phyloP scores from a whole-genome alignment of 2,329 filamentous ascomycete genomes.

The Cordyceps pruinosa region DNA sequence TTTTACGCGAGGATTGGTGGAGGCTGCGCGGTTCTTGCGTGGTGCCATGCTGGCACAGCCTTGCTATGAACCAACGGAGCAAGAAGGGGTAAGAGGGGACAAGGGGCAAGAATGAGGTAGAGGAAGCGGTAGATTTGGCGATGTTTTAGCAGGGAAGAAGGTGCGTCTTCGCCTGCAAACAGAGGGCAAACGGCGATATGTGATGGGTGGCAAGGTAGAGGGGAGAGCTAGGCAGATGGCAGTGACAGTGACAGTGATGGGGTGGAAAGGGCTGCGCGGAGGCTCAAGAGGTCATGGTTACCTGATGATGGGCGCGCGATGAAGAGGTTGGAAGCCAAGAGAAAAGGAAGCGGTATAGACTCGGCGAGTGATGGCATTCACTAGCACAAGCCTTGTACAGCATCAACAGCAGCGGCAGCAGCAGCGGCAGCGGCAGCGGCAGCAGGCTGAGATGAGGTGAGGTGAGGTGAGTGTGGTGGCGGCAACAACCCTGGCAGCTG shows the following conservation, averaged over 20 bases:
- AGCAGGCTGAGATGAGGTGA: no score
- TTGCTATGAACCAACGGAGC: neutral
- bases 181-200: constrained; percentile 5
- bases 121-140: neutral
- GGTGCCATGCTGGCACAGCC: constrained; percentile 3
- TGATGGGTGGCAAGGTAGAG: neutral
- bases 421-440: no score
- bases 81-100: no score
- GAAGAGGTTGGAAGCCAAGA: neutral
- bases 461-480: neutral
- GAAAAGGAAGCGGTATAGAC: neutral
- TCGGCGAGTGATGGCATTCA: constrained; percentile 8
- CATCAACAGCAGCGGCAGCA: neutral
- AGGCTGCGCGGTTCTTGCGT: constrained; percentile 6
- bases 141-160: neutral
- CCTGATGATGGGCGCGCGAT: neutral
- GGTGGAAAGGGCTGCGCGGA: neutral
- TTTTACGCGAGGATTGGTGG: neutral
- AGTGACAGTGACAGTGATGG: neutral
- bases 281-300: neutral
- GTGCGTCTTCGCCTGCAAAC: neutral
- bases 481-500: constrained; percentile 5
- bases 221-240: neutral
- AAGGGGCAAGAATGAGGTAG: no score
- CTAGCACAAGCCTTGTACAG: constrained; percentile 7